These are phyloP conservation scores for Chionographis japonica DNA, from an alignment of 106 monocot species.

Conservation along the genomic window DNA sequence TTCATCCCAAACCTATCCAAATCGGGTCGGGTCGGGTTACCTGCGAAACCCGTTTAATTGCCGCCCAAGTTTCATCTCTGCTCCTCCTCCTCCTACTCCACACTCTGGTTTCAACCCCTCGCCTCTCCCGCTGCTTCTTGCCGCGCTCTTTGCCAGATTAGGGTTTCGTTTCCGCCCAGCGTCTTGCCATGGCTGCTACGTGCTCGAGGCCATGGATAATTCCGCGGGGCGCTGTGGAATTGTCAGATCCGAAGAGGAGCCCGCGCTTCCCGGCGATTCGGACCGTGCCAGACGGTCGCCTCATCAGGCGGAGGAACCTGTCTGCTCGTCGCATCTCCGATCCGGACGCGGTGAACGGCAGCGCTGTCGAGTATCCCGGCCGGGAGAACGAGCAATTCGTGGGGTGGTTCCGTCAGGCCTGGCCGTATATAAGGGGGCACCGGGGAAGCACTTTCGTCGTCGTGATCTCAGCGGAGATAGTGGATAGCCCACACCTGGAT, in stretches of 20 bases:
- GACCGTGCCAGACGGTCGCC: neutral
- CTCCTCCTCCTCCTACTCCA: too few relatives aligned
- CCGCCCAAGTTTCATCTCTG: too few relatives aligned
- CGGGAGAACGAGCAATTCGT: conserved; percentile 56
- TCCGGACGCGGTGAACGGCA: neutral
- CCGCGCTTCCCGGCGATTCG: neutral
- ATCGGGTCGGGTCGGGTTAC: too few relatives aligned
- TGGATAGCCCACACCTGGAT: conserved; percentile 50
- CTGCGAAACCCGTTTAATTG: too few relatives aligned
- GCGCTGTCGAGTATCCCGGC: neutral
- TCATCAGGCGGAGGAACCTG: neutral
- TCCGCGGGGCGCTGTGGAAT: neutral
- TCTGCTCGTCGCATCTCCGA: neutral
- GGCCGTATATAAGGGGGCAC: conserved; percentile 81
- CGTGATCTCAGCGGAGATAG: conserved; percentile 72
- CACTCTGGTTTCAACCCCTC: too few relatives aligned
- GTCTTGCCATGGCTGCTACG: too few relatives aligned
- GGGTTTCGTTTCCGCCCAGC: too few relatives aligned
- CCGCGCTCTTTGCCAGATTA: too few relatives aligned
- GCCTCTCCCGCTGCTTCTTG: too few relatives aligned
- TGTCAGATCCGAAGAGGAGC: conserved; percentile 2
- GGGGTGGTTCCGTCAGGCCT: conserved; percentile 62
- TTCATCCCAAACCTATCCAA: too few relatives aligned
- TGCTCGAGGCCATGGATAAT: neutral
- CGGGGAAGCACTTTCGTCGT: conserved; percentile 84